Conservation (phyloP, 2,329 filamentous ascomycete species). For the Sclerotinia subarctica region DNA sequence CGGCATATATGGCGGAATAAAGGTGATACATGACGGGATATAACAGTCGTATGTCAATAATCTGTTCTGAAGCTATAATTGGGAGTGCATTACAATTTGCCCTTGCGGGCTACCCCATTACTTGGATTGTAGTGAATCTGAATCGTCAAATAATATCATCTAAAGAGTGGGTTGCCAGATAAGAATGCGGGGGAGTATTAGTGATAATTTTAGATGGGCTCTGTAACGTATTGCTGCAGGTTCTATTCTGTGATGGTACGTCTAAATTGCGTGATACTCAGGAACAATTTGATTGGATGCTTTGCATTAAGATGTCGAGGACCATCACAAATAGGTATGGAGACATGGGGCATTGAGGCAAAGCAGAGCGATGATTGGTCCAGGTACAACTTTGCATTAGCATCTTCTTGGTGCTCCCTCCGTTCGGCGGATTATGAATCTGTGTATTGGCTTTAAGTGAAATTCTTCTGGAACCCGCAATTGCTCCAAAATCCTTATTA, state of each 20-base stretch:
- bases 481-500: too few relatives aligned
- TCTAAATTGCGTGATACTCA: not conserved
- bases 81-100: not conserved
- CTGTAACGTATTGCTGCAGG: not conserved
- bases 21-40: constrained; percentile 5
- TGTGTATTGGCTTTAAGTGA: too few relatives aligned
- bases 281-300: not conserved
- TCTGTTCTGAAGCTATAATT: not conserved
- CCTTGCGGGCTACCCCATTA: not conserved
- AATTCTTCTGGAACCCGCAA: too few relatives aligned
- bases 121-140: not conserved
- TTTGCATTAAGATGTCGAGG: not conserved
- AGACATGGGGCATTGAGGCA: not conserved
- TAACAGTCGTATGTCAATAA: not conserved
- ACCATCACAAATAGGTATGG: not conserved
- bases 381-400: not conserved
- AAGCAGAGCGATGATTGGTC: not conserved
- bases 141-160: not conserved
- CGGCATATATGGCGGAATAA: constrained; percentile 1
- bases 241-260: not conserved
- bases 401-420: not conserved
- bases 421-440: too few relatives aligned
- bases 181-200: not conserved
- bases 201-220: not conserved
- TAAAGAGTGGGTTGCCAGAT: not conserved